These are phyloP conservation scores for Fusarium anthophilum DNA, from an alignment of 2,329 filamentous ascomycete species.

Conservation along the genomic window DNA sequence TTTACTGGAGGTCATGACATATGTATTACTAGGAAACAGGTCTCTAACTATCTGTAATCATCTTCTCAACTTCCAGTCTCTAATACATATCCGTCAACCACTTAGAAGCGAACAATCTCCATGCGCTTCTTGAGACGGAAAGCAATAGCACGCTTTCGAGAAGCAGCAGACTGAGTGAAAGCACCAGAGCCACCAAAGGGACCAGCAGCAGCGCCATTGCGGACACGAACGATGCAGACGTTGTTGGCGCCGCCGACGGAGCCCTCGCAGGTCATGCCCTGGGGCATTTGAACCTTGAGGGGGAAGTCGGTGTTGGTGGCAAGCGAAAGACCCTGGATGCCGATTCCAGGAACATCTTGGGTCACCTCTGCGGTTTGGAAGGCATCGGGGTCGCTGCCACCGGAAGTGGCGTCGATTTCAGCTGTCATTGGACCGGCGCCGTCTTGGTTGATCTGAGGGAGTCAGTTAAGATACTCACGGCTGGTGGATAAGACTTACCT, in stretches of 20 bases:
- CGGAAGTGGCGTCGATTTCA: conserved; percentile 69
- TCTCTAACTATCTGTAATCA: accelerated
- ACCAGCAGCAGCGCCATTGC: conserved; percentile 69
- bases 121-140: conserved; percentile 56
- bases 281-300: conserved; percentile 71
- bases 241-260: conserved; percentile 66
- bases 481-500: conserved; percentile 25
- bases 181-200: conserved; percentile 74
- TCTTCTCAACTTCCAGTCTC: not conserved
- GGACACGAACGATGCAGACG: conserved; percentile 72
- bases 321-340: conserved; percentile 64
- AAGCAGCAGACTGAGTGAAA: conserved; percentile 68
- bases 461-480: not conserved
- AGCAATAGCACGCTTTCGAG: conserved; percentile 69
- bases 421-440: conserved; percentile 72
- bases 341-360: conserved; percentile 68
- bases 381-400: conserved; percentile 66
- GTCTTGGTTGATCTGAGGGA: conserved; percentile 71
- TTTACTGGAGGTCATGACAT: too few species aligned
- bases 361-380: conserved; percentile 69
- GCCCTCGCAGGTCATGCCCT: conserved; percentile 73
- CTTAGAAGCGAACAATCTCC: conserved; percentile 41
- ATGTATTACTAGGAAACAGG: not conserved
- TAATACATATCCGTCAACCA: too few species aligned
- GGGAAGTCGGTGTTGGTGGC: conserved; percentile 72